These are phyloP conservation scores for Saturnispora dispora DNA, from an alignment of 805 yeast genomes.

Conservation along the genomic window DNA sequence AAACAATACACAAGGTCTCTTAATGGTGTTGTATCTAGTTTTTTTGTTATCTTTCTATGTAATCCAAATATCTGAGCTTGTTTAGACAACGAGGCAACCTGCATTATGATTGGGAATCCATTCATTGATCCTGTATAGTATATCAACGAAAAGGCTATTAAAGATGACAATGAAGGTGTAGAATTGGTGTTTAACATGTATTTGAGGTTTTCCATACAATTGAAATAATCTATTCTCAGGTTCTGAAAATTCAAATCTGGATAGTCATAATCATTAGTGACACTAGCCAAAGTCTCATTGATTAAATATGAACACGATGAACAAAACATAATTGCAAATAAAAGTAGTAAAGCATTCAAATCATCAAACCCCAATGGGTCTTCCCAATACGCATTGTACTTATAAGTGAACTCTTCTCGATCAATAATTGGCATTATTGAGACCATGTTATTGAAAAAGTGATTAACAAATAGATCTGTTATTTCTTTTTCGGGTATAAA, in stretches of 20 bases:
- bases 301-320: slow-evolving; percentile 14
- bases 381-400: slow-evolving; percentile 15
- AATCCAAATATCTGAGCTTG: slow-evolving; percentile 16
- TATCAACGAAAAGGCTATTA: slow-evolving; percentile 14
- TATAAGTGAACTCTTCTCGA: slow-evolving; percentile 14
- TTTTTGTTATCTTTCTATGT: slow-evolving; percentile 13
- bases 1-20: slow-evolving; percentile 17
- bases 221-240: slow-evolving; percentile 13
- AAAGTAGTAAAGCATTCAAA: slow-evolving; percentile 11
- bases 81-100: slow-evolving; percentile 13
- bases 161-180: slow-evolving; percentile 17
- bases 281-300: not conserved
- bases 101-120: slow-evolving; percentile 13
- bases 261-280: not conserved
- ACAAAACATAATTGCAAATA: slow-evolving; percentile 18
- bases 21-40: slow-evolving; percentile 9
- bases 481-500: slow-evolving; percentile 11
- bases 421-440: slow-evolving; percentile 20
- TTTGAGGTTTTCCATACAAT: slow-evolving; percentile 16
- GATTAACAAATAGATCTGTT: slow-evolving; percentile 13
- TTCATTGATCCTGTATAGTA: slow-evolving; percentile 19
- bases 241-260: slow-evolving; percentile 4
- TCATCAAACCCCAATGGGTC: slow-evolving; percentile 7
- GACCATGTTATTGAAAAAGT: slow-evolving; percentile 15
- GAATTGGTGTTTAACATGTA: slow-evolving; percentile 12